phyloP scores from a whole-genome alignment of 75 land plant genomes.

The Selaginella moellendorffii region DNA sequence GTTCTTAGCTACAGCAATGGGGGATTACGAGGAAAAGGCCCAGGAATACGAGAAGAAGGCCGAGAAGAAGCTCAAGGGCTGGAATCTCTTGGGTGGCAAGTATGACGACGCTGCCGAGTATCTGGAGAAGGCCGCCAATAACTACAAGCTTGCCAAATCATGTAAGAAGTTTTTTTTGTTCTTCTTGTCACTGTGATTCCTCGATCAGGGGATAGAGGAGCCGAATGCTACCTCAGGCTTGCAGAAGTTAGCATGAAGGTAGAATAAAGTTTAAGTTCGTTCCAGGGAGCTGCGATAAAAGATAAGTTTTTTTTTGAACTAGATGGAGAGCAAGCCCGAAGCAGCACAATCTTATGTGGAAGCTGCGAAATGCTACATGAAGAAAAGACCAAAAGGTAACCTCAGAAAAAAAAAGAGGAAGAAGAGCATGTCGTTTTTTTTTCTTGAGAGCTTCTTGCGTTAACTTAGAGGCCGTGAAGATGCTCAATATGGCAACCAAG shows the following conservation, averaged over 20 bases:
- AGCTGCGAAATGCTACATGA: slow-evolving; percentile 69
- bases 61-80: slow-evolving; percentile 75
- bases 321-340: slow-evolving; percentile 90
- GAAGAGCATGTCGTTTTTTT: too few relatives aligned
- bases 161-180: slow-evolving; percentile 28
- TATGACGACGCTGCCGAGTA: slow-evolving; percentile 83
- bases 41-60: slow-evolving; percentile 75
- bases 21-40: slow-evolving; percentile 29
- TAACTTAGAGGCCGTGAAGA: slow-evolving; percentile 52
- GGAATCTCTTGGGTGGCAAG: slow-evolving; percentile 74
- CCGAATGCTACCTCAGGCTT: not conserved
- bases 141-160: slow-evolving; percentile 68
- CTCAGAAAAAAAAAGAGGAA: not conserved
- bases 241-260: slow-evolving; percentile 6
- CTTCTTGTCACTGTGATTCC: not conserved
- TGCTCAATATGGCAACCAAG: slow-evolving; percentile 43
- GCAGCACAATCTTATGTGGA: slow-evolving; percentile 64
- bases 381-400: slow-evolving; percentile 33
- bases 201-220: slow-evolving; percentile 3
- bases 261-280: not conserved
- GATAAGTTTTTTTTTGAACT: not conserved
- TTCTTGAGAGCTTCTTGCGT: not conserved
- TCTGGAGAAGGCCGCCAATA: slow-evolving; percentile 72
- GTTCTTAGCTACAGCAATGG: too few relatives aligned
- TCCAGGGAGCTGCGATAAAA: too few relatives aligned